Evolutionary conservation across 2,329 filamentous ascomycete genomes (phyloP), one percentile per base, ranked within the genome.

Genomic region (Cephalotrichum gorgonifer): DNA sequence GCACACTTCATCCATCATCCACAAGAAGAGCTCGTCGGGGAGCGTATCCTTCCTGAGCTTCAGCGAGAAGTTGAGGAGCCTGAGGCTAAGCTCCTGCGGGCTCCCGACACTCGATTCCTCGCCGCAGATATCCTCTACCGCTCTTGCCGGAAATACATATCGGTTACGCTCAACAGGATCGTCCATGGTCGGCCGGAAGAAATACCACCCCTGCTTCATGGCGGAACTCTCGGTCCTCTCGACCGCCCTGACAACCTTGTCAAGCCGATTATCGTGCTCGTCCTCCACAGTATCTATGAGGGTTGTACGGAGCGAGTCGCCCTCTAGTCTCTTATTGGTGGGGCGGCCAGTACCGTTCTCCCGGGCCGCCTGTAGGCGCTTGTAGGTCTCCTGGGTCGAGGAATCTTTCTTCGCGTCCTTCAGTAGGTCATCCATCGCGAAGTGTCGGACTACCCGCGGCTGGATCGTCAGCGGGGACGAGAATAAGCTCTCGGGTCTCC

Each of bases 11-110:
- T 76, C 65, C 6, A 85, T 58, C 3, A 88, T 67, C 85, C 86
- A 90, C 15, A 74, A 57, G 45, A 87, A 72, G 1, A 88, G 58
- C 49, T 83, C 74, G 52, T 86, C 78, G 0, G 85, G 79, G 12
- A 88, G 47, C 26, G 33, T 25, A 46, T 28, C 46, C 33, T 48
- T 48, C 12, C 31, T 47, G 23, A 45, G 26, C 8, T 25, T 43
- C 12, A 50, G 31, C 17, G 35, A 38, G 5, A 44, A 15, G 47
- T 27, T 35, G 11, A 49, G 41, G 27, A 35, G 22, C 27, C 22
- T 15, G 30, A 44, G 30, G 23, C 38, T 23, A 11, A 49, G 39
- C 27, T 49, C 47, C 43, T 27, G 27, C 6, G 41, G 27, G 23
- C n/a, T 12, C 14, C 26, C 38, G 28, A 22, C 11, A 28, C 12